Percentiles rank a stretch among this genome's conserved stretches.
Conservation (phyloP, 2,329 filamentous ascomycete species). For the Mycosphaerella sp. region DNA sequence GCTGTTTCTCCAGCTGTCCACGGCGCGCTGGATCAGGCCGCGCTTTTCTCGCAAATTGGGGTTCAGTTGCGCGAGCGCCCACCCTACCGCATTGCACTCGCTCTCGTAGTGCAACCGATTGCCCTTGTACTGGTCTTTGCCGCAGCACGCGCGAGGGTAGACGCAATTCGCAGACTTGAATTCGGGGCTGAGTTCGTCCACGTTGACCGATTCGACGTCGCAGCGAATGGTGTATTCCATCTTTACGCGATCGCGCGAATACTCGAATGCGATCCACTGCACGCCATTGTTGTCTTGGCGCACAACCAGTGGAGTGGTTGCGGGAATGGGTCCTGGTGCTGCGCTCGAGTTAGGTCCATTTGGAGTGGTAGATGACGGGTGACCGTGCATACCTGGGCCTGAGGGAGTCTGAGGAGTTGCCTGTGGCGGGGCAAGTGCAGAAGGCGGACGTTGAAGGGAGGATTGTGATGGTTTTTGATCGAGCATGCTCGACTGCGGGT, state of each 20-base stretch:
- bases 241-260: constrained; percentile 93
- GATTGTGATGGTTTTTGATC: constrained; percentile 25
- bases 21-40: constrained; percentile 90
- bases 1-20: constrained; percentile 98
- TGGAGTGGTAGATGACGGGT: constrained; percentile 18
- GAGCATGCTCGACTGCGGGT: constrained; percentile 24
- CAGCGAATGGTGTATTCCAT: constrained; percentile 99
- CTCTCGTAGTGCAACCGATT: constrained; percentile 96
- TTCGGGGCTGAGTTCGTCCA: constrained; percentile 73
- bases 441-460: constrained; percentile 24
- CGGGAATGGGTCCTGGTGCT: constrained; percentile 91
- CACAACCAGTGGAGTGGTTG: constrained; percentile 89
- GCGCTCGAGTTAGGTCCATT: constrained; percentile 74
- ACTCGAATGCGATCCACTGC: constrained; percentile 98
- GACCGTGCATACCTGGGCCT: constrained; percentile 28
- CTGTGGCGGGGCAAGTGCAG: constrained; percentile 24
- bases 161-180: constrained; percentile 99
- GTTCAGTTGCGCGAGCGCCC: constrained; percentile 91
- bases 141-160: constrained; percentile 89
- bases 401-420: constrained; percentile 28
- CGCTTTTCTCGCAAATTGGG: constrained; percentile 85
- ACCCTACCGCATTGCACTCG: constrained; percentile 99
- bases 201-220: constrained; percentile 93
- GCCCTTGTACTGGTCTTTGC: constrained; percentile 92
- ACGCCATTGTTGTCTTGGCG: constrained; percentile 93